Evolutionary conservation across 2,329 filamentous ascomycete genomes (phyloP).

Genomic region (Orbilia ellipsospora): DNA sequence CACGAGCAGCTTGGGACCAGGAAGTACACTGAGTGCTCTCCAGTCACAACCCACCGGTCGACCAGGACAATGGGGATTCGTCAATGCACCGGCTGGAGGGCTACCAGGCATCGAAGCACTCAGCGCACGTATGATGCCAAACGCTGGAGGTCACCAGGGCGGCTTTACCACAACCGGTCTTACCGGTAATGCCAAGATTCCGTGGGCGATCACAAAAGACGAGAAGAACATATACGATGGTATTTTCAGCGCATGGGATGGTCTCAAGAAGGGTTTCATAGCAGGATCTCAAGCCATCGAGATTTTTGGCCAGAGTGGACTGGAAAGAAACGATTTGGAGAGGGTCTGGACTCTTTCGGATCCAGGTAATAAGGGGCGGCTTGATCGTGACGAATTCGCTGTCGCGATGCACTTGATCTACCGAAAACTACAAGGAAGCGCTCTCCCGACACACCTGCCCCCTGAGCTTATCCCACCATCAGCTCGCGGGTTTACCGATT

Average conservation of each 20-base stretch:
- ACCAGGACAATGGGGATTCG: slow-evolving; percentile 97
- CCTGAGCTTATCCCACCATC: slow-evolving; percentile 94
- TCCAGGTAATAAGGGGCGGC: slow-evolving; percentile 89
- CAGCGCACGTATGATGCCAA: slow-evolving; percentile 96
- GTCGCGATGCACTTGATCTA: slow-evolving; percentile 99
- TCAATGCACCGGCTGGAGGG: slow-evolving; percentile 89
- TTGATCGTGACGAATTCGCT: slow-evolving; percentile 96
- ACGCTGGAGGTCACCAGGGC: slow-evolving; percentile 86
- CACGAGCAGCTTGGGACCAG: slow-evolving; percentile 71
- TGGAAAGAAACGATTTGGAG: slow-evolving; percentile 90
- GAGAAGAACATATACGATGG: slow-evolving; percentile 97
- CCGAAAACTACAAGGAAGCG: slow-evolving; percentile 94
- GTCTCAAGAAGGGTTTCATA: slow-evolving; percentile 90
- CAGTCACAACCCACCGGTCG: slow-evolving; percentile 94
- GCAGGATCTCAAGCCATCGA: slow-evolving; percentile 93
- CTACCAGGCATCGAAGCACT: slow-evolving; percentile 93
- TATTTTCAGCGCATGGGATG: slow-evolving; percentile 96
- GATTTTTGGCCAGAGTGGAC: slow-evolving; percentile 94
- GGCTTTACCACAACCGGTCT: slow-evolving; percentile 86
- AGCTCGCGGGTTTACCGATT: slow-evolving; percentile 90
- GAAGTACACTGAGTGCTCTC: slow-evolving; percentile 74
- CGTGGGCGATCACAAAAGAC: slow-evolving; percentile 98
- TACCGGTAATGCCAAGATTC: slow-evolving; percentile 92
- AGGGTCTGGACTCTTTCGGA: slow-evolving; percentile 95
- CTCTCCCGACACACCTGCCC: slow-evolving; percentile 85